A percentile compares a stretch with the other conserved stretches of the same genome.
Evolutionary conservation across 441 rosid genomes (phyloP).

Genomic region (Erysimum cheiri): DNA sequence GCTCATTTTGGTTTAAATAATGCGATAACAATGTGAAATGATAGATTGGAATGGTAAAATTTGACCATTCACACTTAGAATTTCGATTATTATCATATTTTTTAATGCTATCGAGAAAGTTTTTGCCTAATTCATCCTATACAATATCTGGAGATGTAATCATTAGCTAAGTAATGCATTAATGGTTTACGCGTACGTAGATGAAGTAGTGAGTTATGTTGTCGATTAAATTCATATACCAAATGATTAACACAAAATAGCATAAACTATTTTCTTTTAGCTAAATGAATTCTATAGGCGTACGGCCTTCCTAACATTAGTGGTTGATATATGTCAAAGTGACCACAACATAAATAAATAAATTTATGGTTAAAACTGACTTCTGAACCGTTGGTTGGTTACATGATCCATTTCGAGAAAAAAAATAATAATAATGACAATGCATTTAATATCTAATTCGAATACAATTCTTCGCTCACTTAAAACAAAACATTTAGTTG

Average conservation of each 20-base stretch:
- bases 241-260: not conserved
- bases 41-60: not conserved
- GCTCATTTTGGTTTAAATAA: not conserved
- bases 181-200: not conserved
- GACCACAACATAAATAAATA: constrained; percentile 5
- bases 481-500: constrained; percentile 15
- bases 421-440: not conserved
- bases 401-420: constrained; percentile 1
- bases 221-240: not conserved
- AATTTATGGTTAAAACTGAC: not conserved
- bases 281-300: not conserved
- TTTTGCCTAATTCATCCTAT: not conserved
- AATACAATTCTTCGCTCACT: constrained; percentile 13
- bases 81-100: not conserved
- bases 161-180: not conserved
- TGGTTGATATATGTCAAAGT: constrained; percentile 30
- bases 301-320: not conserved
- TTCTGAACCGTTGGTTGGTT: constrained; percentile 34
- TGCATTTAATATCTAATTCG: constrained; percentile 19
- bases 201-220: not conserved
- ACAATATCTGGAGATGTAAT: too few relatives aligned
- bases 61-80: constrained; percentile 1
- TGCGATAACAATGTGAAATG: not conserved
- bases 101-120: not conserved
- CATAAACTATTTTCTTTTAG: not conserved